Evolutionary conservation across 108 stramenopile genomes (phyloP).

Genomic region (Nitzschia sp.): DNA sequence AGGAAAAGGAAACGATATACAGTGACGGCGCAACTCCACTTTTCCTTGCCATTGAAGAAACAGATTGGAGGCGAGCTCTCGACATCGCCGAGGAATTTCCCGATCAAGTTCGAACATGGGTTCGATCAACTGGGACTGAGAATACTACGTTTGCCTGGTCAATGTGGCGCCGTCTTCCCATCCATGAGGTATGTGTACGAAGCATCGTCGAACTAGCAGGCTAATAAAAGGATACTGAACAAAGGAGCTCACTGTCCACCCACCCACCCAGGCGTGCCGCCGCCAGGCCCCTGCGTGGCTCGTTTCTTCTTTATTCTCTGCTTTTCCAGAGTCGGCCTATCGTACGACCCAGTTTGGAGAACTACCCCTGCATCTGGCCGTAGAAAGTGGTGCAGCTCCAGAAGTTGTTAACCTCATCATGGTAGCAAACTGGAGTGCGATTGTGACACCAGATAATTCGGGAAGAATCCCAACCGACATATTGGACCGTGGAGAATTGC

Average conservation of each 20-base stretch:
- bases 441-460: conserved; percentile 49
- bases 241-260: background rate
- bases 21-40: conserved; percentile 58
- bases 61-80: conserved; percentile 48
- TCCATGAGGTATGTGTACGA: conserved; percentile 58
- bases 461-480: conserved; percentile 66
- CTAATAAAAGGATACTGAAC: too few species aligned
- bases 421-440: conserved; percentile 57
- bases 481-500: conserved; percentile 42
- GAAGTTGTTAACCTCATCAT: conserved; percentile 75
- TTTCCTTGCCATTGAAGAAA: conserved; percentile 54
- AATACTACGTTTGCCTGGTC: conserved; percentile 48
- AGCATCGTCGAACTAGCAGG: background rate
- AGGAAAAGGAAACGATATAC: conserved; percentile 39
- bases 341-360: conserved; percentile 61
- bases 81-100: conserved; percentile 38
- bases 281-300: conserved; percentile 72
- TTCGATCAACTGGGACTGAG: conserved; percentile 47
- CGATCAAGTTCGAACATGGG: conserved; percentile 49
- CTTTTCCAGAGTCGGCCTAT: conserved; percentile 48
- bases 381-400: conserved; percentile 67
- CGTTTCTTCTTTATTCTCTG: conserved; percentile 50
- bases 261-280: conserved; percentile 63
- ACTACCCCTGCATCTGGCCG: conserved; percentile 87
- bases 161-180: conserved; percentile 67